Evolutionary conservation across 2,329 filamentous ascomycete genomes (phyloP).

Genomic region (Diaporthe aspalathi): DNA sequence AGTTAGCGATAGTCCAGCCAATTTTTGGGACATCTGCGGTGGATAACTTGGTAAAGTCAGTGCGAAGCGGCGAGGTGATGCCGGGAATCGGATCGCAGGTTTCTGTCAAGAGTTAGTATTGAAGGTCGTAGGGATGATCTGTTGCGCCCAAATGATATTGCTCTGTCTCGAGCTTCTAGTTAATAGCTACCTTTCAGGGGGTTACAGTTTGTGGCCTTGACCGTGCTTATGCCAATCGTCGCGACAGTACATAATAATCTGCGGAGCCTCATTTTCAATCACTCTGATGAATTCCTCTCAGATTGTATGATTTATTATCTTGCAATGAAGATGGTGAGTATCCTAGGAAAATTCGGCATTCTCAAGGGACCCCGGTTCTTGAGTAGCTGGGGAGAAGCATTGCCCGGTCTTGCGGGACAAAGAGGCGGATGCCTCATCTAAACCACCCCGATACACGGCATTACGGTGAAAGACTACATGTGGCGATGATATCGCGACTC

Average conservation of each 20-base stretch:
- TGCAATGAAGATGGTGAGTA: not conserved
- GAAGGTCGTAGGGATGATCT: no score
- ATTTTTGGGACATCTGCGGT: conserved; percentile 5
- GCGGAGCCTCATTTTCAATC: conserved; percentile 2
- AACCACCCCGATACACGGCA: not conserved
- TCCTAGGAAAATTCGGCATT: not conserved
- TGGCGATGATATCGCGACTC: not conserved
- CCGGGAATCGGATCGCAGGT: conserved; percentile 20
- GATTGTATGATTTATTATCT: not conserved
- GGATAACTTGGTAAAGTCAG: conserved; percentile 15
- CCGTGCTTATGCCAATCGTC: conserved; percentile 6
- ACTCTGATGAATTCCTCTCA: not conserved
- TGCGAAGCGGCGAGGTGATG: not conserved
- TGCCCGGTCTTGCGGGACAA: conserved; percentile 2
- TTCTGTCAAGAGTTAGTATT: not conserved
- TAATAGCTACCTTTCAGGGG: conserved; percentile 4
- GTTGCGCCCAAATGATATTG: not conserved
- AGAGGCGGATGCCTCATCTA: conserved; percentile 12
- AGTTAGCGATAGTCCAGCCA: conserved; percentile 19
- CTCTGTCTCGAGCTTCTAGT: not conserved
- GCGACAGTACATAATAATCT: conserved; percentile 2
- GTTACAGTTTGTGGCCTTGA: conserved; percentile 12
- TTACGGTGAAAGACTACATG: not conserved
- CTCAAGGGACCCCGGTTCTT: not conserved
- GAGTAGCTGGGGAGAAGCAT: not conserved